Base-by-base conservation (phyloP, 2,329 filamentous ascomycete species). In the Plenodomus biglobosus region DNA sequence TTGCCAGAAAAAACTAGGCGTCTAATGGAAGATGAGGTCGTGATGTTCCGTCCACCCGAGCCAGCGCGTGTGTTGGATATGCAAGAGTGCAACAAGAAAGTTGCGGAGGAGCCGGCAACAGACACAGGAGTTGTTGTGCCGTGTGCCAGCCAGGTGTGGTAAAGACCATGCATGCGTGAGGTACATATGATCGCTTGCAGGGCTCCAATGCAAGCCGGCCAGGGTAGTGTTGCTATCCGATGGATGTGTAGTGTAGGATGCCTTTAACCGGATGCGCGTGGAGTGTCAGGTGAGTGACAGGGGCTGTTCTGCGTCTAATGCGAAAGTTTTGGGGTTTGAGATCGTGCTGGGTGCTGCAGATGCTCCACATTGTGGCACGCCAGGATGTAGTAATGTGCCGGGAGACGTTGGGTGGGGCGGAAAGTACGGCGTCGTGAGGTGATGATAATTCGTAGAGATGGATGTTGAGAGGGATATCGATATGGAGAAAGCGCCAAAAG, bases 31-130 rank as follows among this genome's bases (percentile, higher is more conserved):
- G 48, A 47, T 49, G 40, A 44, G 27, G 27, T 32, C 27, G 27
- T 32, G 27, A 32, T 53, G 55, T 61, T 64, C 62, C 64, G 47
- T 66, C 54, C 62, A 70, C 68, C 62, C 67, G 67, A 62, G 55
- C 68, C 67, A 62, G 68, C 68, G 66, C 46, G 66, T 69, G 66
- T 69, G 67, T 66, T 57, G 61, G 55, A 55, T 46, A 44, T 50
- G 54, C 42, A 48, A 52, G 48, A 56, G 57, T 52, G 54, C 61
- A 54, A 55, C 48, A 59, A 46, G 38, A 41, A 48, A 46, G 45
- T 50, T 44, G 42, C 52, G 54, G 39, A 57, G 53, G 43, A 56
- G 53, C 55, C n/a, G n/a, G n/a, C n/a, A 53, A 58, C 46, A 48
- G 44, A 38, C 36, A 46, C 40, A 49, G 30, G 36, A 42, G 22